Evolutionary conservation across 192 early-diverging fungal species (phyloP).

Genomic region (Coemansia sp.): DNA sequence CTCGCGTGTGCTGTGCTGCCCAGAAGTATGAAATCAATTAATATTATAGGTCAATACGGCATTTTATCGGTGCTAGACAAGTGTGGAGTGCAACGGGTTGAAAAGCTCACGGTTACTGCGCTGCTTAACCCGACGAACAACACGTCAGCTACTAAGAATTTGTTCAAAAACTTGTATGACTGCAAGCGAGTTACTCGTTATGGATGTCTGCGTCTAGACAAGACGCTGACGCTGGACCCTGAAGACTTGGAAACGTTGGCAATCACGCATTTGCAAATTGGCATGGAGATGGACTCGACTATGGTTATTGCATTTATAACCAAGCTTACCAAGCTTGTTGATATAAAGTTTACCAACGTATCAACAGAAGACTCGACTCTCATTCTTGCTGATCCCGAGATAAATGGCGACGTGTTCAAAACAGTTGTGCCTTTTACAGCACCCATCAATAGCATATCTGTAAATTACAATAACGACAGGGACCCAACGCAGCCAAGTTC

Average conservation of each 20-base stretch:
- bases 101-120: not conserved
- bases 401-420: not conserved
- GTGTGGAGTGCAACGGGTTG: not conserved
- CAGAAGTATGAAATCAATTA: not conserved
- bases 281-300: not conserved
- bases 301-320: conserved; percentile 1
- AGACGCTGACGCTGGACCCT: not conserved
- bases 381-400: too few species aligned
- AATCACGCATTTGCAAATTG: conserved; percentile 1
- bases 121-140: not conserved
- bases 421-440: not conserved
- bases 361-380: not conserved
- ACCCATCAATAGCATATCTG: not conserved
- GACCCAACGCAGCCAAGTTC: not conserved
- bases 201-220: conserved; percentile 1
- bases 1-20: conserved; percentile 1
- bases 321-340: not conserved
- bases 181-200: not conserved
- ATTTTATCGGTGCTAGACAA: not conserved
- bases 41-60: not conserved
- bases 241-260: not conserved
- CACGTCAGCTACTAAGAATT: too few species aligned
- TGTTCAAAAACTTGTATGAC: not conserved
- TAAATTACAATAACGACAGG: not conserved
- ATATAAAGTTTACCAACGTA: conserved; percentile 6